These are phyloP conservation scores for Elaeis oleifera DNA, from an alignment of 202 grass and related monocot species.

Conservation along the genomic window DNA sequence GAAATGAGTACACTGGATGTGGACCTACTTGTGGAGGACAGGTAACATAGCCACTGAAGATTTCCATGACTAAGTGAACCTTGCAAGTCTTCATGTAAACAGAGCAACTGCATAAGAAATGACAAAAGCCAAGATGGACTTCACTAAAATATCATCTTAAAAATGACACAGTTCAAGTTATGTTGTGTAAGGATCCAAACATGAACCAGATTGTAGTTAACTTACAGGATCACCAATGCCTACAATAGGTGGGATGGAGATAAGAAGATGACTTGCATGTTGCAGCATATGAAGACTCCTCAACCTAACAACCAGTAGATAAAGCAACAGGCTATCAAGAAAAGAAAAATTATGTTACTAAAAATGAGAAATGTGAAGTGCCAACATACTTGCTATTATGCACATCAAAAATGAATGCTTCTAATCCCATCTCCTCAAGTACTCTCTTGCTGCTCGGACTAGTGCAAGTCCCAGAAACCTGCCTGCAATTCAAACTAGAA, in stretches of 20 bases:
- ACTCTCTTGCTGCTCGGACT: conserved; percentile 34
- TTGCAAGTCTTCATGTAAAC: conserved; percentile 37
- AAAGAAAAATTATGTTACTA: too few relatives aligned
- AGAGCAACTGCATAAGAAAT: conserved; percentile 42
- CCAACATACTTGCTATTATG: conserved; percentile 25
- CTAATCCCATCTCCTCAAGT: conserved; percentile 43
- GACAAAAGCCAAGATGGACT: not conserved
- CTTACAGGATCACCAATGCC: conserved; percentile 76
- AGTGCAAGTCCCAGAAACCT: conserved; percentile 62
- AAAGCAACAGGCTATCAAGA: too few relatives aligned
- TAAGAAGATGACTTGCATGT: conserved; percentile 54
- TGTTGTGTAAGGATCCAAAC: not conserved
- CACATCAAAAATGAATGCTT: conserved; percentile 47
- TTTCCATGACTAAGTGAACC: conserved; percentile 31
- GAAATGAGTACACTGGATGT: not conserved
- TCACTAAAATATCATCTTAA: not conserved
- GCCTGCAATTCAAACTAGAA: conserved; percentile 17
- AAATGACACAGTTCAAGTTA: not conserved
- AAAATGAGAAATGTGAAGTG: too few relatives aligned
- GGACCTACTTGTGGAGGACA: conserved; percentile 73
- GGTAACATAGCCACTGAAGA: conserved; percentile 72
- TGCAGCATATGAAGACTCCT: conserved; percentile 26
- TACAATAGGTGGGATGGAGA: conserved; percentile 55
- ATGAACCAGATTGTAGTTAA: not conserved
- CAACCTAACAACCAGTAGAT: conserved; percentile 25